Percentiles rank a stretch among this genome's conserved stretches.
phyloP scores from a whole-genome alignment of 192 early-diverging fungal species.

The Podila epigama region DNA sequence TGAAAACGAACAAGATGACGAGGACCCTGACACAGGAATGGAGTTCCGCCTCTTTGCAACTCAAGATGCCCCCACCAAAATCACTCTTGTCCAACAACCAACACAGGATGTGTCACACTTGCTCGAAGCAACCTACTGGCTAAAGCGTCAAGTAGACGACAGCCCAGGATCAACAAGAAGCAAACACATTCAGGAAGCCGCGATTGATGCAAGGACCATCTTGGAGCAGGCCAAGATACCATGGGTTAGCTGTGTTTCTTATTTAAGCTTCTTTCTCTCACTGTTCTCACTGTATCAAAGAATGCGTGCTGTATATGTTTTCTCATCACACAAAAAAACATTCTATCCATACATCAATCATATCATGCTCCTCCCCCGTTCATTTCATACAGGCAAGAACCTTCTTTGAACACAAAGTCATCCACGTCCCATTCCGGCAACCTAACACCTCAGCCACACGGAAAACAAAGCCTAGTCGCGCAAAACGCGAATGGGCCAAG shows the following conservation, averaged over 20 bases:
- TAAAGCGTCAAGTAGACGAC: slow-evolving; percentile 23
- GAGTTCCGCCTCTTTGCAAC: slow-evolving; percentile 39
- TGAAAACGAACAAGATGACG: slow-evolving; percentile 13
- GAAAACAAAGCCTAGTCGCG: slow-evolving; percentile 22
- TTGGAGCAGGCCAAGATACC: slow-evolving; percentile 16
- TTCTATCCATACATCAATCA: too few species aligned
- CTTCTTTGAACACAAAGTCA: slow-evolving; percentile 39
- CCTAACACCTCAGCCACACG: neutral
- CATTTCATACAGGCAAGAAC: slow-evolving; percentile 23
- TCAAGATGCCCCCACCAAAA: slow-evolving; percentile 29
- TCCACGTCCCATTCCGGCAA: slow-evolving; percentile 21
- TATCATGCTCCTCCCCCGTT: neutral
- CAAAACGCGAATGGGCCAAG: slow-evolving; percentile 46
- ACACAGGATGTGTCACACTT: slow-evolving; percentile 7
- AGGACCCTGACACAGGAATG: slow-evolving; percentile 15
- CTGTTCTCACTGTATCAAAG: neutral
- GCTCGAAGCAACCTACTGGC: neutral
- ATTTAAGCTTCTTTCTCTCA: neutral
- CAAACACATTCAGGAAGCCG: slow-evolving; percentile 19
- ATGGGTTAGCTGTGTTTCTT: slow-evolving; percentile 13
- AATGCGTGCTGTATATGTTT: neutral
- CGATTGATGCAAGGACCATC: slow-evolving; percentile 20
- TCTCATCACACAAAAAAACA: neutral
- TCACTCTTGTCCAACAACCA: neutral
- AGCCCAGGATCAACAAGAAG: slow-evolving; percentile 27